Evolutionary conservation across 805 yeast genomes (phyloP).

Genomic region (Wickerhamiella shivajii): DNA sequence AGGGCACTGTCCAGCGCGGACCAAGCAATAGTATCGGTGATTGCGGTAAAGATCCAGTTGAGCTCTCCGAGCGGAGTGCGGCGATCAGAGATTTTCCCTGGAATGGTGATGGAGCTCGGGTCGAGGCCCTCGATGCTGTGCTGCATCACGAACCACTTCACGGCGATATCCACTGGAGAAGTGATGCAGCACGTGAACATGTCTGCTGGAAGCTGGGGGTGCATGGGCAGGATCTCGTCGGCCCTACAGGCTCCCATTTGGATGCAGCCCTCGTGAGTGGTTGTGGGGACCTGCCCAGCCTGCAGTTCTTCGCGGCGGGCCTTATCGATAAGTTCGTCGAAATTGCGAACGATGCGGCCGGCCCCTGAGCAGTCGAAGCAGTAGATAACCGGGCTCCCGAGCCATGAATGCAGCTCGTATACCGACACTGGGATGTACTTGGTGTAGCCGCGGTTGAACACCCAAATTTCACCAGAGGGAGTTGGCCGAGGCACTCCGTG

Average conservation of each 20-base stretch:
- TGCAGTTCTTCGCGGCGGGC: slow-evolving; percentile 44
- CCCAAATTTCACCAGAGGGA: slow-evolving; percentile 94
- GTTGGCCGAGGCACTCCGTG: slow-evolving; percentile 99
- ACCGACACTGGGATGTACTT: slow-evolving; percentile 93
- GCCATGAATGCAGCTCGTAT: slow-evolving; percentile 92
- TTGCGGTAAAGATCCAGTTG: slow-evolving; percentile 95
- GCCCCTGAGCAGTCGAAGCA: slow-evolving; percentile 93
- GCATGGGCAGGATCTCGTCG: slow-evolving; percentile 78
- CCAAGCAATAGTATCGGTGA: slow-evolving; percentile 98
- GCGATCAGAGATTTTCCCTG: slow-evolving; percentile 84
- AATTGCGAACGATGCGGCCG: slow-evolving; percentile 81
- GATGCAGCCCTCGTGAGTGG: slow-evolving; percentile 69
- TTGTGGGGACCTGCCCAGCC: slow-evolving; percentile 47
- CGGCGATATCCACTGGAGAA: slow-evolving; percentile 87
- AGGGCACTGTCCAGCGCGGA: slow-evolving; percentile 74
- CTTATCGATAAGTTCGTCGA: slow-evolving; percentile 77
- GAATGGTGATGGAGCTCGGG: slow-evolving; percentile 40
- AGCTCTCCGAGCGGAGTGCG: slow-evolving; percentile 92
- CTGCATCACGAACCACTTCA: slow-evolving; percentile 81
- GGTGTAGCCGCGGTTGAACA: slow-evolving; percentile 90
- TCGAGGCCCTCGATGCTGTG: slow-evolving; percentile 36
- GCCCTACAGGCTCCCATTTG: slow-evolving; percentile 87
- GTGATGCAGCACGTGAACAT: slow-evolving; percentile 90
- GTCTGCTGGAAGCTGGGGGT: slow-evolving; percentile 91
- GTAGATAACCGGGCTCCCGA: slow-evolving; percentile 93